Conservation (phyloP, 805 yeast genomes). For the Ogataea trehalophila region DNA sequence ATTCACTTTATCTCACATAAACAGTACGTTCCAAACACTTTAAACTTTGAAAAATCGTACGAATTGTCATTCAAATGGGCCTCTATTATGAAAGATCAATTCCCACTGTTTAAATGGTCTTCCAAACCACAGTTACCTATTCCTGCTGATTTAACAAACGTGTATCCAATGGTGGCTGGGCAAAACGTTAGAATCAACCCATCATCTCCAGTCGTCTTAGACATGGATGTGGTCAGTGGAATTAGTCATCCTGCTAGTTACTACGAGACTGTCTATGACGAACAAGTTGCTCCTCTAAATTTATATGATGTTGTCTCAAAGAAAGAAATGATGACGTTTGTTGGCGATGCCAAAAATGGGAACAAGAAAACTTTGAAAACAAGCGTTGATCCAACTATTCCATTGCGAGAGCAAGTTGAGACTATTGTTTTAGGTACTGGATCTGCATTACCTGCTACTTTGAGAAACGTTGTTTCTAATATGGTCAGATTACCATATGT, state of each 20-base stretch:
- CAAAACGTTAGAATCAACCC: constrained; percentile 22
- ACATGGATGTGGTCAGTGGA: constrained; percentile 3
- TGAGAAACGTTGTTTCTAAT: constrained; percentile 81
- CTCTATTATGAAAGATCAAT: constrained; percentile 40
- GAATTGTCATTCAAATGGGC: constrained; percentile 51
- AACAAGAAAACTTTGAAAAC: constrained; percentile 1
- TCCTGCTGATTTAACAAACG: constrained; percentile 21
- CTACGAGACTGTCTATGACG: constrained; percentile 23
- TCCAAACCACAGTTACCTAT: constrained; percentile 23
- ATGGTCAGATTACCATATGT: constrained; percentile 63
- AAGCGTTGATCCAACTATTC: constrained; percentile 11
- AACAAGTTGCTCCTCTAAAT: constrained; percentile 19
- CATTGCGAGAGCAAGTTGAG: constrained; percentile 51
- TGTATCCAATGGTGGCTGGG: constrained; percentile 27
- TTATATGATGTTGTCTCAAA: constrained; percentile 6
- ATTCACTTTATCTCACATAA: constrained; percentile 75
- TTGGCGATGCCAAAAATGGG: not conserved
- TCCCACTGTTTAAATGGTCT: constrained; percentile 37
- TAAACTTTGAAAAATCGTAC: constrained; percentile 56
- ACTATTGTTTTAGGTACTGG: constrained; percentile 87
- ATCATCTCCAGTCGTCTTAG: constrained; percentile 5
- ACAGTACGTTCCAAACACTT: constrained; percentile 51
- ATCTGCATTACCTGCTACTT: constrained; percentile 79
- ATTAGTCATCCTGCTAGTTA: constrained; percentile 19
- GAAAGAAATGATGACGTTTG: constrained; percentile 6